Evolutionary conservation across 768 basidiomycete genomes (phyloP), one percentile per base, ranked within the genome.

Genomic region (Tylopilus balloui): DNA sequence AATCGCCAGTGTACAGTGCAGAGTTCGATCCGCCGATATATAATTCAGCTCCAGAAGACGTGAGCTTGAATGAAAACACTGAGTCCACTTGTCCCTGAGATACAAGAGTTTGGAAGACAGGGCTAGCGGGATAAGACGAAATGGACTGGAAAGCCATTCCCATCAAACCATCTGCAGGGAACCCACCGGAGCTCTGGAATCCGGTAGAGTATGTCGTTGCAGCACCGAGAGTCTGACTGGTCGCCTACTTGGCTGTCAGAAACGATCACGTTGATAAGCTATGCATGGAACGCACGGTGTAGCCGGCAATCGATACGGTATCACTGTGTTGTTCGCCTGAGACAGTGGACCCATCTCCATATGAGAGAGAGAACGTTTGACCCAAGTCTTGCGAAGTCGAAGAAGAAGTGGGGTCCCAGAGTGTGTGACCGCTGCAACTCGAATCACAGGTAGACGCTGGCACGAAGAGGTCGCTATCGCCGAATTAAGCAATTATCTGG

Each of bases 11-110:
- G 58, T 68, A 76, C 48, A 68, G 59, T n/a, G 57, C 43, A 3
- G 58, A 35, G 56, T 78, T 67, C 23, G 60, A 54, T 35, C 75
- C 75, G 20, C 77, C 76, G 21, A 77, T 39, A 55, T 55, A 71
- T 25, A 75, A 59, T 53, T 71, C 64, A 23, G 56, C 46, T 20
- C 54, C 57, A 69, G 61, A 31, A 58, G 23, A 2, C 0, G 55
- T 12, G 14, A 57, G 47, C 14, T 55, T 55, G 42, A 57, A 51
- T 1, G 53, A 66, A 53, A 72, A 70, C 34, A 57, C 50, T 24
- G 65, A 45, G 14, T 20, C 23, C 25, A 57, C 45, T 45, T 57
- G 42, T 3, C 40, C 41, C 9, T 59, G 23, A 21, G n/a, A 19
- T 14, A 67, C 46, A 6, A 65, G 57, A 12, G 58, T 67, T 28